A percentile compares a stretch with the other conserved stretches of the same genome.
These are phyloP conservation scores for Cystobasidium tubakii DNA, from an alignment of 768 basidiomycete species.

Conservation along the genomic window DNA sequence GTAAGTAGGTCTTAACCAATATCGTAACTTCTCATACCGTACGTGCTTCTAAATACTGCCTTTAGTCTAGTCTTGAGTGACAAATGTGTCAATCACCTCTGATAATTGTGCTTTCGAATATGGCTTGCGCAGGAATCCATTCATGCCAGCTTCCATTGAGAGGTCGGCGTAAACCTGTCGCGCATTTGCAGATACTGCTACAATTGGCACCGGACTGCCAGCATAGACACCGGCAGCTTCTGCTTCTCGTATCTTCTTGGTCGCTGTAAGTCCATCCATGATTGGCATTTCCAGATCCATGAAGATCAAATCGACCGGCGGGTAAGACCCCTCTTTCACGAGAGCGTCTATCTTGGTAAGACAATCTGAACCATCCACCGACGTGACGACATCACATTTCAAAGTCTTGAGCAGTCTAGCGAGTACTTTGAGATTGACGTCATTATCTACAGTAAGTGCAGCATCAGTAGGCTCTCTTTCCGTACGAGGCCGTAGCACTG, in stretches of 20 bases:
- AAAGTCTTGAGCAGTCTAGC: conserved; percentile 24
- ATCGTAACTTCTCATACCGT: background rate
- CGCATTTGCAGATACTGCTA: conserved; percentile 37
- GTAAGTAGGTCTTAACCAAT: background rate
- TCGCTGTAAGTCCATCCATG: conserved; percentile 31
- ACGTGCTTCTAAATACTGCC: background rate
- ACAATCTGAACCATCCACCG: conserved; percentile 26
- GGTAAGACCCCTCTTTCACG: background rate
- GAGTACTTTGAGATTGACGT: conserved; percentile 35
- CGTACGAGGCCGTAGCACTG: background rate
- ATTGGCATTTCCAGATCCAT: conserved; percentile 39
- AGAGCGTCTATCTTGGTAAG: conserved; percentile 25
- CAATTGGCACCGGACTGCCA: conserved; percentile 23
- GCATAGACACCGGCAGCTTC: conserved; percentile 10
- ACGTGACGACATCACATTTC: conserved; percentile 32
- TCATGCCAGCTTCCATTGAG: conserved; percentile 30
- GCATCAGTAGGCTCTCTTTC: background rate
- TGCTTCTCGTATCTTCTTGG: conserved; percentile 24
- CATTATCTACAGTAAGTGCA: conserved; percentile 30
- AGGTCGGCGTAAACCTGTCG: conserved; percentile 32
- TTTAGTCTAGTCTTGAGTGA: background rate
- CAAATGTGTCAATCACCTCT: conserved; percentile 8
- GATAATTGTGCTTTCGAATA: conserved; percentile 31
- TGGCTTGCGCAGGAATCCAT: conserved; percentile 32
- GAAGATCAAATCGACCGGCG: conserved; percentile 33